Evolutionary conservation across 176 grass and related monocot species (phyloP).

Genomic region (Tillandsia leiboldiana): DNA sequence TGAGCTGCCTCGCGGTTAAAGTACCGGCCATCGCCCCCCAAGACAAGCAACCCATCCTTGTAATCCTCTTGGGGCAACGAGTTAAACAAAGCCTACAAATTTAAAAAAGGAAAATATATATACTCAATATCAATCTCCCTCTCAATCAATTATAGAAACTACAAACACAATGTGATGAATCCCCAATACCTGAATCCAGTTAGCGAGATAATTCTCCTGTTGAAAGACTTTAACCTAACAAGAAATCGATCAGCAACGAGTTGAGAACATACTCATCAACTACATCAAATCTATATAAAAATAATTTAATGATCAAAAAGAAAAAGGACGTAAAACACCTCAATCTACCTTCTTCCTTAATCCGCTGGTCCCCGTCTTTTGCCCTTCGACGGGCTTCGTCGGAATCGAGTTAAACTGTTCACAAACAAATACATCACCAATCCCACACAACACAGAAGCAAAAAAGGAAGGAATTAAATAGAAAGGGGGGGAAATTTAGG

Average conservation of each 20-base stretch:
- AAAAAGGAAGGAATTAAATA: background rate
- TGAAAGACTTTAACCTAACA: constrained; percentile 90
- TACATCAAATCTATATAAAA: background rate
- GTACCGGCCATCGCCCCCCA: constrained; percentile 83
- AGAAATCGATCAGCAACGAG: constrained; percentile 8
- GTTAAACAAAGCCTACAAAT: constrained; percentile 71
- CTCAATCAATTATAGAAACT: constrained; percentile 3
- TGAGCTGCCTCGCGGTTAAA: constrained; percentile 78
- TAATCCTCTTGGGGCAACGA: constrained; percentile 72
- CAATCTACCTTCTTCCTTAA: constrained; percentile 67
- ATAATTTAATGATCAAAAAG: no score
- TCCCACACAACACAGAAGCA: background rate
- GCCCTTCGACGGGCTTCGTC: constrained; percentile 67
- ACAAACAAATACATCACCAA: background rate
- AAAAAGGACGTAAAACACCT: background rate
- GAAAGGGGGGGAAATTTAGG: no score
- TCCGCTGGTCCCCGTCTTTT: constrained; percentile 88
- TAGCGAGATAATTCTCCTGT: constrained; percentile 79
- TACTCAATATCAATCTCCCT: constrained; percentile 1
- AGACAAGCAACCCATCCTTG: constrained; percentile 55
- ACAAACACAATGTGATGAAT: constrained; percentile 8
- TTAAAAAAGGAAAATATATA: constrained; percentile 14
- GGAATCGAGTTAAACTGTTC: constrained; percentile 29
- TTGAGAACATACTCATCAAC: background rate
- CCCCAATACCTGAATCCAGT: constrained; percentile 76